Conservation (phyloP, 228 moss, liverwort and hornwort genomes). For the Sphagnum magellanicum region DNA sequence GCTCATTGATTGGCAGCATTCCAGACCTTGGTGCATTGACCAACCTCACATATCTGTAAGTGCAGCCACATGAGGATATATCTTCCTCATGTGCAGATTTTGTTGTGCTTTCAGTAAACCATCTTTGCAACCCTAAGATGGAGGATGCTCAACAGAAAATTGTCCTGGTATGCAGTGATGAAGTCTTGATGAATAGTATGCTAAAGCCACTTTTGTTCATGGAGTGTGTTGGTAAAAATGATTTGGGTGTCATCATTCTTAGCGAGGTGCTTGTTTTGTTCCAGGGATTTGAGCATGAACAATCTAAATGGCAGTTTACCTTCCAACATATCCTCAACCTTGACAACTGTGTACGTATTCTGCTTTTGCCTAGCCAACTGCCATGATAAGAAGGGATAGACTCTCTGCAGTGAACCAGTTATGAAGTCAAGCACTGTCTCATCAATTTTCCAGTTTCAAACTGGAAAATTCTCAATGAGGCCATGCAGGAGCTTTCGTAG, state of each 20-base stretch:
- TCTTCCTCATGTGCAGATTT: too few species aligned
- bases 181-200: not conserved
- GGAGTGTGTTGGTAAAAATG: conserved; percentile 13
- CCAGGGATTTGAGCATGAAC: conserved; percentile 76
- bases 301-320: conserved; percentile 35
- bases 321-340: conserved; percentile 3
- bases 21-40: conserved; percentile 24
- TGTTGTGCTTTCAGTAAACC: not conserved
- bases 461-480: not conserved
- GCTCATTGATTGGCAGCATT: conserved; percentile 29
- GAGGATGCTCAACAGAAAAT: too few species aligned
- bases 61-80: not conserved
- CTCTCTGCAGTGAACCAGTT: not conserved
- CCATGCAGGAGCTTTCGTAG: not conserved
- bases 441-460: not conserved
- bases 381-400: not conserved
- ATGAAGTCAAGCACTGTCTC: not conserved
- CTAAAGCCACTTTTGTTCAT: not conserved
- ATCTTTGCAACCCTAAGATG: not conserved
- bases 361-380: not conserved
- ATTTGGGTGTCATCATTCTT: not conserved
- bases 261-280: not conserved
- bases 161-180: too few species aligned
- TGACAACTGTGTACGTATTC: conserved; percentile 56
- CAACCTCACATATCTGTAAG: conserved; percentile 37